Evolutionary conservation across 2,329 filamentous ascomycete genomes (phyloP), one percentile per base, ranked within the genome.

Genomic region (Fusarium sp.): DNA sequence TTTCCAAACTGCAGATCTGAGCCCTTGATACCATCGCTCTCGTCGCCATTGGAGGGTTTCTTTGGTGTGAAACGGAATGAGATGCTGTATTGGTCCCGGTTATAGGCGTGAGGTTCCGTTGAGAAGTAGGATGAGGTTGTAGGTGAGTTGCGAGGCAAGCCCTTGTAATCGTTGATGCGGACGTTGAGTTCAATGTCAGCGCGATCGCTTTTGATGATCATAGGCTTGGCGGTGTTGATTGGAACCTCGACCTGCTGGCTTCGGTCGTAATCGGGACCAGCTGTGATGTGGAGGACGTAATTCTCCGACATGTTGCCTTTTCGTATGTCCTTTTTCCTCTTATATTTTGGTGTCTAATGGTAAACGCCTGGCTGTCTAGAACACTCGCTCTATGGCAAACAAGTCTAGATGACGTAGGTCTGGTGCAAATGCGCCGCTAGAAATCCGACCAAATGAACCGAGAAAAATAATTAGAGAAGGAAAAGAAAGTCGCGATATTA

Each of bases 1-100:
- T 98, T 98, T 42, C 95, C 96, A 74, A 97, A 97, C 55, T 98
- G 90, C 4, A 99, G 84, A 66, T 97, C 90, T 26, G 87, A 80
- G 44, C 89, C 94, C 5, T 85, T 84, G 58, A 97, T 89, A 36
- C 86, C 85, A n/a, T 22, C 7, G 7, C 58, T 28, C 7, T 68
- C 63, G 4, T 70, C 61, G 6, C 66, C 66, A 1, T 63, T 64
- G 43, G 61, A 53, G 11, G 75, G 76, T 50, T 75, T 77, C 73
- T 92, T 93, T n/a, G 92, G 93, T 1, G 87, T 89, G 78, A 98
- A 93, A 45, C 88, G 87, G 76, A 97, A 91, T 33, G 88, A 86
- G 74, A 98, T 94, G 73, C 90, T 93, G 83, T 98, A 98, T 77
- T 94, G 92, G 79, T 98, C 95, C 53, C 84, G 80, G 71, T 86